A percentile compares a stretch with the other conserved stretches of the same genome.
Conservation (phyloP, 768 basidiomycete genomes). For the Podaxis sp. region DNA sequence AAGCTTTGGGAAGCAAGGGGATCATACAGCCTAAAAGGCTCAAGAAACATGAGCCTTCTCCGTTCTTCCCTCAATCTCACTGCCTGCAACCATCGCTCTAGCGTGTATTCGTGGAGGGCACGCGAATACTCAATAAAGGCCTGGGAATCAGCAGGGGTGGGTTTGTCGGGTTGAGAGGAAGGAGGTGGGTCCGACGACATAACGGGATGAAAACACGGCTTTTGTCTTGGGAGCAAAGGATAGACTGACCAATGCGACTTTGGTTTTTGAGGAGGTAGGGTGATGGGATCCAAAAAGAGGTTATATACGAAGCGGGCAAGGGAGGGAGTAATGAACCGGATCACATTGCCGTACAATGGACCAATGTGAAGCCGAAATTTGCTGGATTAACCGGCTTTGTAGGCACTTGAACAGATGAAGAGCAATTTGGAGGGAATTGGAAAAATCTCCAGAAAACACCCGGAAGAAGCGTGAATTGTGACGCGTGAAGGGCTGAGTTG, state of each 20-base stretch:
- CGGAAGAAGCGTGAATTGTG: conserved; percentile 12
- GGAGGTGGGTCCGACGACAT: conserved; percentile 15
- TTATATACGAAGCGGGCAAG: conserved; percentile 12
- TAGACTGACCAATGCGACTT: not conserved
- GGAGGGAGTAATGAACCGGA: conserved; percentile 18
- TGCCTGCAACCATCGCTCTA: conserved; percentile 67
- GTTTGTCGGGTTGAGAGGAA: conserved; percentile 17
- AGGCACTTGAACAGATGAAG: not conserved
- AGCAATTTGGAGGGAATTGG: not conserved
- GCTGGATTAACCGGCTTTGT: not conserved
- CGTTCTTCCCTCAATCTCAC: conserved; percentile 54
- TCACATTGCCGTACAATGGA: conserved; percentile 21
- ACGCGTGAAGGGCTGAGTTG: not conserved
- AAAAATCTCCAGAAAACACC: conserved; percentile 1
- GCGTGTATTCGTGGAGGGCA: conserved; percentile 66
- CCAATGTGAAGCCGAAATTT: conserved; percentile 16
- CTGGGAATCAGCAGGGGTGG: conserved; percentile 21
- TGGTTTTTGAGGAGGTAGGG: conserved; percentile 4
- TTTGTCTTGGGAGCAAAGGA: not conserved
- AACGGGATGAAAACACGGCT: not conserved
- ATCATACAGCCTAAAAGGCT: conserved; percentile 23
- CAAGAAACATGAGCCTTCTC: conserved; percentile 48
- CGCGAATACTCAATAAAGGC: conserved; percentile 56
- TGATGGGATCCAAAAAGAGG: not conserved
- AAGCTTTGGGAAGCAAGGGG: not conserved